These are phyloP conservation scores for Amylocarpus encephaloides DNA, from an alignment of 2,329 filamentous ascomycete genomes.

Conservation along the genomic window DNA sequence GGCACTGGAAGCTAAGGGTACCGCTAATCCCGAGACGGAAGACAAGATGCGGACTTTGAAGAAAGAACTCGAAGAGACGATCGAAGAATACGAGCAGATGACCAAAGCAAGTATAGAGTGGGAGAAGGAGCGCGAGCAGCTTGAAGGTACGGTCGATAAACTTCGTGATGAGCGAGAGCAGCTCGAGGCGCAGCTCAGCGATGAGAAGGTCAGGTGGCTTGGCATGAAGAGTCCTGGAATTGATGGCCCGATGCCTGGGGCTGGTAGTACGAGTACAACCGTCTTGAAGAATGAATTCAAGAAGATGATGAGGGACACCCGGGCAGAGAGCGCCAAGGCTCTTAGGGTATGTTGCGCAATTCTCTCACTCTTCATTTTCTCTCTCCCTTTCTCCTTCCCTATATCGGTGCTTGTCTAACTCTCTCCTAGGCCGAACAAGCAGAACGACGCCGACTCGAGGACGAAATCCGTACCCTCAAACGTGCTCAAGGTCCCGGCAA, in stretches of 20 bases:
- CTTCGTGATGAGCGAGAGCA: slow-evolving; percentile 57
- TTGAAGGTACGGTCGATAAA: slow-evolving; percentile 58
- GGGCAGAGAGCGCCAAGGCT: slow-evolving; percentile 57
- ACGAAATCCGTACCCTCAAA: slow-evolving; percentile 47
- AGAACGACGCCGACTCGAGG: slow-evolving; percentile 61
- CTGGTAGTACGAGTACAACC: slow-evolving; percentile 51
- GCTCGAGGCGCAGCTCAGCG: slow-evolving; percentile 57
- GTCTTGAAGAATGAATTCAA: slow-evolving; percentile 70
- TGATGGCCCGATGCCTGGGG: slow-evolving; percentile 31
- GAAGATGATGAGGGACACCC: slow-evolving; percentile 72
- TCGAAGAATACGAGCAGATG: slow-evolving; percentile 64
- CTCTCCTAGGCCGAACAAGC: slow-evolving; percentile 60
- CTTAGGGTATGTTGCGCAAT: slow-evolving; percentile 49
- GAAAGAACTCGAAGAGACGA: slow-evolving; percentile 59
- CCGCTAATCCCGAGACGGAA: slow-evolving; percentile 15
- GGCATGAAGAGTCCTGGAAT: slow-evolving; percentile 50
- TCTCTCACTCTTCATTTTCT: not conserved
- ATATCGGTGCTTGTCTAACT: slow-evolving; percentile 11
- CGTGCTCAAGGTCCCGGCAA: slow-evolving; percentile 30
- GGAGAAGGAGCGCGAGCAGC: slow-evolving; percentile 61
- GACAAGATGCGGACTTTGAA: slow-evolving; percentile 46
- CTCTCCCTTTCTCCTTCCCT: slow-evolving; percentile 8
- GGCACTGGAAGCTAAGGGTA: slow-evolving; percentile 15
- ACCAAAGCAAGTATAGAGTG: slow-evolving; percentile 64
- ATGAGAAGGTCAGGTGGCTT: slow-evolving; percentile 62